Conservation (phyloP, 495 filamentous ascomycete species). For the Penicillium bialowiezense region DNA sequence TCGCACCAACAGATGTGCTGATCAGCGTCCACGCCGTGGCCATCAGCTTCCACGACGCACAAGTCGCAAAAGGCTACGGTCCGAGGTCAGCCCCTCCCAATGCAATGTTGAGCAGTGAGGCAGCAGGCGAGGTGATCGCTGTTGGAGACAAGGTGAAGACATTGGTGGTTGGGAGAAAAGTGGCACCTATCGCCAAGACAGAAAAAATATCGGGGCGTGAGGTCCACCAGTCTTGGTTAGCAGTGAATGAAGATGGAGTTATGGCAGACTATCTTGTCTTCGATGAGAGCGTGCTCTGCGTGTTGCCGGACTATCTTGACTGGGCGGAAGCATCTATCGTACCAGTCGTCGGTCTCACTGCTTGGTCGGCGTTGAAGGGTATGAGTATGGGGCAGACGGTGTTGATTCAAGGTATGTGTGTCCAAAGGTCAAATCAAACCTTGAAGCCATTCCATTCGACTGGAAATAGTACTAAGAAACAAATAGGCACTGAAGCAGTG, state of each 20-base stretch:
- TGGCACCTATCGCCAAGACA: conserved; percentile 28
- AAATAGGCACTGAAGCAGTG: conserved; percentile 34
- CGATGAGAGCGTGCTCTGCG: conserved; percentile 24
- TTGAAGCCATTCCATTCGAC: too few relatives aligned
- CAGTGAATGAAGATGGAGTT: conserved; percentile 36
- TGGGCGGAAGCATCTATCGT: conserved; percentile 29
- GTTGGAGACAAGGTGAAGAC: conserved; percentile 28
- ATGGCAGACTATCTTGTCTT: conserved; percentile 35
- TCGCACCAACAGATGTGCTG: conserved; percentile 30
- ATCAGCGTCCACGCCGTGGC: conserved; percentile 40
- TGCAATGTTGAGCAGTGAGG: conserved; percentile 35
- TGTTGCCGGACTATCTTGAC: conserved; percentile 28
- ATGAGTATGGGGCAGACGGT: conserved; percentile 34
- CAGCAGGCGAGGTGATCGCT: conserved; percentile 34
- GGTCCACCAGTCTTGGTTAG: conserved; percentile 26
- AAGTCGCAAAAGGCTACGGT: conserved; percentile 36
- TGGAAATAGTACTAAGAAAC: background rate
- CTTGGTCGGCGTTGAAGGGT: conserved; percentile 36
- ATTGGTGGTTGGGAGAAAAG: conserved; percentile 28
- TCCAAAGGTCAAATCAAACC: too few relatives aligned
- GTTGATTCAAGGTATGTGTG: conserved; percentile 36
- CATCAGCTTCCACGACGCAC: conserved; percentile 45
- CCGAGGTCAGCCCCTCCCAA: conserved; percentile 34
- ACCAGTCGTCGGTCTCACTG: conserved; percentile 40
- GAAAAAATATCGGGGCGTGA: conserved; percentile 27